A percentile compares a stretch with the other conserved stretches of the same genome.
Evolutionary conservation across 352 stramenopile species (phyloP).

Genomic region (Globisporangium iwayamae): DNA sequence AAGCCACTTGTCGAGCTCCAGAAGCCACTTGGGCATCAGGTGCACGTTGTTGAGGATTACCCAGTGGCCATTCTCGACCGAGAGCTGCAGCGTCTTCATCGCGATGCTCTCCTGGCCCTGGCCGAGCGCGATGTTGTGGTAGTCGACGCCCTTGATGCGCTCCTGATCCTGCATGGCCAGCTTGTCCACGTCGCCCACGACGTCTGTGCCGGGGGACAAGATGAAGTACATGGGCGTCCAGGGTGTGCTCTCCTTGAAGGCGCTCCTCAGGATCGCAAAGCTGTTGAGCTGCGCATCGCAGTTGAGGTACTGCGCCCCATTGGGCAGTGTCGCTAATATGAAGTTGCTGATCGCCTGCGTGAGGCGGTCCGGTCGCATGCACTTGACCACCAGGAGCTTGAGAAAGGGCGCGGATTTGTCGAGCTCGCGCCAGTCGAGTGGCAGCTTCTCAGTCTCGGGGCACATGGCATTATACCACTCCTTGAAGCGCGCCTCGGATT

Average conservation of each 20-base stretch:
- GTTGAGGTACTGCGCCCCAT: slow-evolving; percentile 78
- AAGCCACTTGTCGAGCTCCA: slow-evolving; percentile 91
- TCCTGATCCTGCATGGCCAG: slow-evolving; percentile 90
- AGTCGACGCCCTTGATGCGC: slow-evolving; percentile 92
- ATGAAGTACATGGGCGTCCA: slow-evolving; percentile 98
- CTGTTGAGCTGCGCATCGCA: slow-evolving; percentile 92
- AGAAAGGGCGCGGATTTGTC: slow-evolving; percentile 88
- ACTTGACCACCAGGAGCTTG: slow-evolving; percentile 94
- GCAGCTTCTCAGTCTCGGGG: slow-evolving; percentile 88
- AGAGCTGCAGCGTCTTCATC: slow-evolving; percentile 84
- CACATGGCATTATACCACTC: slow-evolving; percentile 90
- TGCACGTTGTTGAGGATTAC: slow-evolving; percentile 95
- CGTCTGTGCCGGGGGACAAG: slow-evolving; percentile 94
- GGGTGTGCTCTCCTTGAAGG: slow-evolving; percentile 91
- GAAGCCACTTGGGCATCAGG: slow-evolving; percentile 92
- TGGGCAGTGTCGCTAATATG: slow-evolving; percentile 77
- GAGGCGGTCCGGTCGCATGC: slow-evolving; percentile 92
- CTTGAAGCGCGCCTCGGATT: slow-evolving; percentile 86
- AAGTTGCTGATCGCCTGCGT: slow-evolving; percentile 93
- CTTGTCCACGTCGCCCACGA: slow-evolving; percentile 94
- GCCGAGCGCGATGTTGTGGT: slow-evolving; percentile 94
- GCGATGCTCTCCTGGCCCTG: slow-evolving; percentile 92
- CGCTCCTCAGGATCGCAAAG: slow-evolving; percentile 92
- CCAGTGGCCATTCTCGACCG: slow-evolving; percentile 92
- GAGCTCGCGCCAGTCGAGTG: slow-evolving; percentile 89